Evolutionary conservation across 2,329 filamentous ascomycete species (phyloP).

Genomic region (Bipolaris zeicola): DNA sequence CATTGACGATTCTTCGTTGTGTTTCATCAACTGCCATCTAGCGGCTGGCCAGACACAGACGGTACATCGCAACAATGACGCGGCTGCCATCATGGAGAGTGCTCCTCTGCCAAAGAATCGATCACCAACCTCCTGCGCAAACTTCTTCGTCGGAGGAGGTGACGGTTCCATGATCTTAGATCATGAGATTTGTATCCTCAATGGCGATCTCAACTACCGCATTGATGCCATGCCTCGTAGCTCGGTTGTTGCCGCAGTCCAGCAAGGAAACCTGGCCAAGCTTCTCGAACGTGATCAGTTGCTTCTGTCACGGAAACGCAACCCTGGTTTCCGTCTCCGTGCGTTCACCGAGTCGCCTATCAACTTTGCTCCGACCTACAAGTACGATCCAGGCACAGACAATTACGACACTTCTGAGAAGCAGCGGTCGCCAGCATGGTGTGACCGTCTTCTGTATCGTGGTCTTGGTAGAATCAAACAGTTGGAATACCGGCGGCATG

Average conservation of each 20-base stretch:
- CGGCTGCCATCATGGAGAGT: constrained; percentile 85
- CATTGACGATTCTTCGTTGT: constrained; percentile 90
- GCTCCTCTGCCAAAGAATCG: constrained; percentile 73
- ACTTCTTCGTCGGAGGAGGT: constrained; percentile 87
- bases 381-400: constrained; percentile 96
- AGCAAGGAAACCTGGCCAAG: constrained; percentile 79
- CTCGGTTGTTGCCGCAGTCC: constrained; percentile 84
- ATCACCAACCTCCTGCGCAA: constrained; percentile 68
- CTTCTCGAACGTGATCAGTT: constrained; percentile 93
- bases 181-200: constrained; percentile 95
- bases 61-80: constrained; percentile 87
- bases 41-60: constrained; percentile 93
- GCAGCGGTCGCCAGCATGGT: constrained; percentile 93
- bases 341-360: constrained; percentile 92
- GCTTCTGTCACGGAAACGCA: constrained; percentile 83
- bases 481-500: constrained; percentile 84
- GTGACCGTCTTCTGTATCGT: constrained; percentile 87
- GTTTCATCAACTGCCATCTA: constrained; percentile 96
- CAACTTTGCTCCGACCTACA: constrained; percentile 93
- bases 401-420: constrained; percentile 95
- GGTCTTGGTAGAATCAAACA: constrained; percentile 83
- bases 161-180: constrained; percentile 95
- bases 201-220: constrained; percentile 96
- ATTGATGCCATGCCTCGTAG: constrained; percentile 97
- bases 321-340: constrained; percentile 85